A percentile compares a stretch with the other conserved stretches of the same genome.
Conservation (phyloP, 2,329 filamentous ascomycete species). For the Aspergillus unguis region DNA sequence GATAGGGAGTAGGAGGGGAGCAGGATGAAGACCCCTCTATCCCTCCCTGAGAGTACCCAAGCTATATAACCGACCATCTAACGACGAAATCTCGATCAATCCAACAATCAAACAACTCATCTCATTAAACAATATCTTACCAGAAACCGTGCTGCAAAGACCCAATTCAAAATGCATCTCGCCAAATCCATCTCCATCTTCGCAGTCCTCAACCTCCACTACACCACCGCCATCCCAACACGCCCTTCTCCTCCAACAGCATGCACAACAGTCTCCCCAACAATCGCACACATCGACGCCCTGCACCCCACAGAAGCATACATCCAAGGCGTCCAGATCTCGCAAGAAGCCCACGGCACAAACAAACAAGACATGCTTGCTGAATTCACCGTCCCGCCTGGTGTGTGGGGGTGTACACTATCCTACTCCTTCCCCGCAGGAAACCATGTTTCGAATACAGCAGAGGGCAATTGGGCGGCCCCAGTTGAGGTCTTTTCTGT, state of each 20-base stretch:
- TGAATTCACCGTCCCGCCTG: conserved; percentile 10
- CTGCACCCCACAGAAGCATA: conserved; percentile 6
- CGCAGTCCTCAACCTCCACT: neutral
- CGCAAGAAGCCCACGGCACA: conserved; percentile 2
- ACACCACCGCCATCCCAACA: neutral
- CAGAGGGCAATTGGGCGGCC: neutral
- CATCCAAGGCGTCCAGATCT: conserved; percentile 8
- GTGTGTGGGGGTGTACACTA: conserved; percentile 12
- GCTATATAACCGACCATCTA: no score
- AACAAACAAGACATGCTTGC: conserved; percentile 10
- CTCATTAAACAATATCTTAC: no score
- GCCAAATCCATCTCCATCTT: conserved; percentile 1
- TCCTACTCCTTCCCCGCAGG: conserved; percentile 11
- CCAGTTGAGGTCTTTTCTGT: conserved; percentile 11
- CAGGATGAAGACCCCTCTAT: no score
- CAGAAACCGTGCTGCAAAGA: neutral
- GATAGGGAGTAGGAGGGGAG: no score
- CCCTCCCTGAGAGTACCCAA: no score
- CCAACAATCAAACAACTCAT: no score
- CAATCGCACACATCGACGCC: conserved; percentile 9
- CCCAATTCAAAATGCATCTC: conserved; percentile 5
- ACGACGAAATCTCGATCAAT: no score
- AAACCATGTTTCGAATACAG: neutral
- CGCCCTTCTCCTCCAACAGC: conserved; percentile 1
- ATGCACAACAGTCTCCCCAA: conserved; percentile 8